Base-by-base conservation (phyloP, 345 rosid genomes). In the Camelina sativa region DNA sequence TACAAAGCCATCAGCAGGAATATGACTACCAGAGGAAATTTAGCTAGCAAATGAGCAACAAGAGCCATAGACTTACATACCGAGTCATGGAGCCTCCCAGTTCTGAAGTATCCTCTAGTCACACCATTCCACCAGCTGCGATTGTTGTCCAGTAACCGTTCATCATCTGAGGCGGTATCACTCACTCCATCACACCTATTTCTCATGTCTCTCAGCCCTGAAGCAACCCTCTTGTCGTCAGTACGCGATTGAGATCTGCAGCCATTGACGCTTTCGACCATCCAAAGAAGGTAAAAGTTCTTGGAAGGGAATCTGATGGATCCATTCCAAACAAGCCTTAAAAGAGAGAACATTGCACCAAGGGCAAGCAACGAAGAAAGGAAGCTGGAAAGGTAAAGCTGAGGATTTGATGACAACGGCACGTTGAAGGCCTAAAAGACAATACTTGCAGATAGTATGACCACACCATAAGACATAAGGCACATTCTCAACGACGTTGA, bases 391-490 rank as follows among this genome's bases (percentile, higher is more conserved):
- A 23, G 34, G 87, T 79, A 50, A 80, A 48, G 10, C 87, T 41
- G 43, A 88, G 84, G 60, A 53, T 72, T 63, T 84, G 79, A 77
- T 77, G 32, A 89, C 62, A 51, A 78, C 70, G 6, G 90, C 91
- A 7, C 83, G 78, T 56, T 84, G 95, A 62, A 89, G 84, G 3
- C 87, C 90, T 7, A 85, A 58, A 40, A 89, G 86, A 58, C 95
- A 89, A 69, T 78, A 82, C 74, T 83, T 84, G 75, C 94, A 89
- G 32, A 89, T 76, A 16, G 91, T 85, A 61, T 89, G 94, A 62
- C 94, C 94, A 59, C 94, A 89, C 94, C 91, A 89, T 58, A 87
- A 70, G 69, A 87, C 88, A 70, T 84, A 81, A 16, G 94, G 91
- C 72, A 85, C 77, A 69, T 87, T 89, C 80, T 89, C 94, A 30